Percentiles rank a stretch among this genome's conserved stretches.
Conservation (phyloP, 305 asterid species). For the Fraxinus dipetala region DNA sequence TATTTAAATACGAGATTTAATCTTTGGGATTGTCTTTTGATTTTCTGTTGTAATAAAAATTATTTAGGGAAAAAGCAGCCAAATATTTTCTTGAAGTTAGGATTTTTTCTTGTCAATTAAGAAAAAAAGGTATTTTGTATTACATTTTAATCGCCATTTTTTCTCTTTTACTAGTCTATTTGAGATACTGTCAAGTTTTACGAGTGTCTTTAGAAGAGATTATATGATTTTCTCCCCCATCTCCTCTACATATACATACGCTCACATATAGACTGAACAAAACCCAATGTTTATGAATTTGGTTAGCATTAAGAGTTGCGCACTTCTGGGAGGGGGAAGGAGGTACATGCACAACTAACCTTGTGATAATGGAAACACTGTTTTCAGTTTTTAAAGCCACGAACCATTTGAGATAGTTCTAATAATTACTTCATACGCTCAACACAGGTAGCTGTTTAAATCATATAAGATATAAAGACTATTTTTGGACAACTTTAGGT, state of each 20-base stretch:
- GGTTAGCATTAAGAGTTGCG: background rate
- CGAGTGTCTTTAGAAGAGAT: background rate
- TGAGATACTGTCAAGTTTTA: background rate
- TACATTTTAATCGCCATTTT: background rate
- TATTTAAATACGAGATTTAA: background rate
- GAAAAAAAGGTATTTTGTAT: background rate
- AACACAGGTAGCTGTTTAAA: background rate
- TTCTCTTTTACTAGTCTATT: constrained; percentile 13
- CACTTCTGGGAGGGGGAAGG: background rate
- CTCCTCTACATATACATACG: background rate
- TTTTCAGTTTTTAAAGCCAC: background rate
- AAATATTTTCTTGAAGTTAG: background rate
- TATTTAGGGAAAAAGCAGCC: background rate
- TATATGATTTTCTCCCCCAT: background rate
- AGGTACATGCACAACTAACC: background rate
- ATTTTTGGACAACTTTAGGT: background rate
- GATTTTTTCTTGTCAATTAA: background rate
- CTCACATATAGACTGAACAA: background rate
- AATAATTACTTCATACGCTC: background rate
- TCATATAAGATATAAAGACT: background rate
- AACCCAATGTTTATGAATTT: background rate
- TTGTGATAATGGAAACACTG: background rate
- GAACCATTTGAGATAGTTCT: background rate
- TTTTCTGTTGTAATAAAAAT: background rate
- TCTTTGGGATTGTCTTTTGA: background rate